phyloP scores from a whole-genome alignment of 1,139 yeast genomes.

The Magnusiomyces magnusii region DNA sequence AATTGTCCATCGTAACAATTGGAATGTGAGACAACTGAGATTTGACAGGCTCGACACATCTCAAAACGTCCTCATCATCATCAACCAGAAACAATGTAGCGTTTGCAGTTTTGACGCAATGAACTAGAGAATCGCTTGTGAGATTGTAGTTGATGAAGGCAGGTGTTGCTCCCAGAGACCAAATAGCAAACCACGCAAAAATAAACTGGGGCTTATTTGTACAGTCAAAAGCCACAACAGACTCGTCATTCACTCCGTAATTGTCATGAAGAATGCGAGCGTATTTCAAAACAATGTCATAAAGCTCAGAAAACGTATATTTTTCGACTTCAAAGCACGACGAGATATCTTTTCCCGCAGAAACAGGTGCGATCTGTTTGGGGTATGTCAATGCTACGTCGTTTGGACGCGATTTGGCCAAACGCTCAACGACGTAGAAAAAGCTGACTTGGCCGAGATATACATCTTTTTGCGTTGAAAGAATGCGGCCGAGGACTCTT shows the following conservation, averaged over 20 bases:
- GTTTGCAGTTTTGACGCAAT: constrained; percentile 68
- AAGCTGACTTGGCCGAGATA: constrained; percentile 47
- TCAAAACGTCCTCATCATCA: constrained; percentile 42
- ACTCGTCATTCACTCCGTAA: constrained; percentile 57
- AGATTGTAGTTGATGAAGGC: constrained; percentile 82
- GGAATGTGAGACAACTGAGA: constrained; percentile 40
- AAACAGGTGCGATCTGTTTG: constrained; percentile 37
- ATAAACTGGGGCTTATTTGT: constrained; percentile 80
- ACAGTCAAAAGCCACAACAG: constrained; percentile 68
- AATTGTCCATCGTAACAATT: constrained; percentile 48
- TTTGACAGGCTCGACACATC: constrained; percentile 49
- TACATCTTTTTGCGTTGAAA: constrained; percentile 21
- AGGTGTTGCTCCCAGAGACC: constrained; percentile 90
- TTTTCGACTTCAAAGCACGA: constrained; percentile 49
- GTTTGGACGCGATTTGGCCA: constrained; percentile 46
- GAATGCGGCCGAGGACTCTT: constrained; percentile 24
- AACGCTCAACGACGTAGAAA: constrained; percentile 58
- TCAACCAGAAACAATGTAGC: constrained; percentile 65
- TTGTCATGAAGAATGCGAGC: constrained; percentile 57
- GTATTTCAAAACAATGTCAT: constrained; percentile 55
- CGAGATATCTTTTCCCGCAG: constrained; percentile 14
- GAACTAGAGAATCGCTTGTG: constrained; percentile 64
- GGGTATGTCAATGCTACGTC: constrained; percentile 56
- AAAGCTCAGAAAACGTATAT: constrained; percentile 62
- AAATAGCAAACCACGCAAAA: constrained; percentile 73